Evolutionary conservation across 495 filamentous ascomycete genomes (phyloP), one percentile per base, ranked within the genome.

Genomic region (Penicillium daleae): DNA sequence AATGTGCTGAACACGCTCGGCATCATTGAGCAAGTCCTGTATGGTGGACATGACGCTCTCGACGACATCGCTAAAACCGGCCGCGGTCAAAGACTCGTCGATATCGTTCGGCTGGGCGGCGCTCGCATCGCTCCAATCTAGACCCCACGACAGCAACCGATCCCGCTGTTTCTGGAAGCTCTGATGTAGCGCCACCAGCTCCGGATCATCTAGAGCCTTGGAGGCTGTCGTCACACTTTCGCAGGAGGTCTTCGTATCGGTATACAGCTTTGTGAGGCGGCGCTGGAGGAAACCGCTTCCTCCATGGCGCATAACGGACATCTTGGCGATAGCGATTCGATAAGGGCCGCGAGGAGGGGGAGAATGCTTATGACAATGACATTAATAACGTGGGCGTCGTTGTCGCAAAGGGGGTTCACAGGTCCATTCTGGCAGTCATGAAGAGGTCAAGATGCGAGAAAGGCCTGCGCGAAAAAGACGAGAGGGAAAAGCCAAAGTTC

Each of bases 41-140:
- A 97, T 97, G 6, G 90, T 92, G 21, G 86, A 86, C 87, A 97
- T 90, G 56, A 97, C 92, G 72, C 91, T 95, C 50, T 87, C 87
- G 12, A 97, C 93, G 3, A 94, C 83, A 76, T 96, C 91, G 64
- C 90, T 92, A 57, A 94, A 83, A 31, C 93, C 93, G 53, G 93
- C 93, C 59, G 89, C 85, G 59, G 87, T 90, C 31, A 96, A 78
- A 0, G 90, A 90, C 70, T 93, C 91, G 71, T 97, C 93, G 70
- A 96, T 96, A 72, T 87, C 85, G 65, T 91, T 92, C 64, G 89
- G 86, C 63, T 86, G 82, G 8, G 79, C 81, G 39, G 79, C 82
- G 63, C 80, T 86, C 42, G 82, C 83, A 66, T 95, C 92, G 55
- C 86, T 93, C 93, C 93, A 97, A 71, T 94, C 90, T 59, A 96